These are phyloP conservation scores for Cyberlindnera mississippiensis DNA, from an alignment of 805 yeast species.

Conservation along the genomic window DNA sequence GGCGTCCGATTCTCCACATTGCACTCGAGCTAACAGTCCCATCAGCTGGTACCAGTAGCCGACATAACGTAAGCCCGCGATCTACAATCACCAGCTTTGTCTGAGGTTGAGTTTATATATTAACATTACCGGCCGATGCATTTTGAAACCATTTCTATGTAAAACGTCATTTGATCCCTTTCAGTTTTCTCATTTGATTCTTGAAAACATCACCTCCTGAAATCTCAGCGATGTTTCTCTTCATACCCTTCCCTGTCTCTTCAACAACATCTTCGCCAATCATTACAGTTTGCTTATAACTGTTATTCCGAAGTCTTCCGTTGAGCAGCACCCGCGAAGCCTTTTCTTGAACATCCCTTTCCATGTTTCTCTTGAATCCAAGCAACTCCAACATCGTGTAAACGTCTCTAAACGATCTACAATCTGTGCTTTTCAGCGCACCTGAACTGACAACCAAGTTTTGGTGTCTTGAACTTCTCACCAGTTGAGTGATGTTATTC, in stretches of 20 bases:
- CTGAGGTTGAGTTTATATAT: too few species aligned
- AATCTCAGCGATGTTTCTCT: slow-evolving; percentile 21
- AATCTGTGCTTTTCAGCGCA: slow-evolving; percentile 48
- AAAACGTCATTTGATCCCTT: slow-evolving; percentile 4
- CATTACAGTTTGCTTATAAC: slow-evolving; percentile 72
- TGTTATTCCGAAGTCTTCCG: slow-evolving; percentile 68
- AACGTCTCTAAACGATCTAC: slow-evolving; percentile 68
- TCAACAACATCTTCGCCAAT: slow-evolving; percentile 44
- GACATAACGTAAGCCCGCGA: too few species aligned
- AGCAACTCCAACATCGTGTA: slow-evolving; percentile 59
- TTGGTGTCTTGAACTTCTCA: slow-evolving; percentile 75
- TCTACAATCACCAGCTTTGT: too few species aligned
- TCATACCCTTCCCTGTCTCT: slow-evolving; percentile 20
- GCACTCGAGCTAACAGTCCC: too few species aligned
- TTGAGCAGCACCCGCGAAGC: slow-evolving; percentile 64
- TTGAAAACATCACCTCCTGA: slow-evolving; percentile 24
- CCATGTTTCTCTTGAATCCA: slow-evolving; percentile 59
- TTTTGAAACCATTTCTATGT: neutral
- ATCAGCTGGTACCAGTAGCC: too few species aligned
- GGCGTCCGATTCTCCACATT: too few species aligned
- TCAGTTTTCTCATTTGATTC: slow-evolving; percentile 24
- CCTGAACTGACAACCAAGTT: slow-evolving; percentile 83
- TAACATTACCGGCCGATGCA: too few species aligned
- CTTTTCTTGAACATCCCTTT: slow-evolving; percentile 51
- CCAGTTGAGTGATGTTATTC: slow-evolving; percentile 65